Base-by-base conservation (phyloP, 2,329 filamentous ascomycete genomes). In the Neonectria ditissima region DNA sequence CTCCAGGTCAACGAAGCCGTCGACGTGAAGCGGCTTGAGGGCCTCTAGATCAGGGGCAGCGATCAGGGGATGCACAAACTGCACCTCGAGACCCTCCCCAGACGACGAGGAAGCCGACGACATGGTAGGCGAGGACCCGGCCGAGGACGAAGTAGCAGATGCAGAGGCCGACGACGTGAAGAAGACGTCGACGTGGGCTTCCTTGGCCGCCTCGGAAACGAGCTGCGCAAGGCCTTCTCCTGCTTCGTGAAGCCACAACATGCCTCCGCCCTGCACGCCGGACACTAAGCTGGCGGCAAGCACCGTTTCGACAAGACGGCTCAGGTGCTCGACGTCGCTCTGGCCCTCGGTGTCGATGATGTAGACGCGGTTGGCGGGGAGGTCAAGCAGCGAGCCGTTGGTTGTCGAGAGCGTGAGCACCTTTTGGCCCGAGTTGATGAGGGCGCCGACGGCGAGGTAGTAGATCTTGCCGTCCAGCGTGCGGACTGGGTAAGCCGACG, bases 41-140 rank as follows among this genome's bases (percentile, higher is more conserved):
- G 44, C 44, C 8, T n/a, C 44, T 24, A 48, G n/a, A 16, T 48
- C 44, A 28, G 44, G 24, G 2, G 44, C 44, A 9, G 44, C 44
- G 24, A 48, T 48, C 22, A 48, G 44, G 13, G 44, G 44, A 30
- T 48, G 44, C 22, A 48, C 44, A 8, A 48, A 48, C 24, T 48
- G 44, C 24, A 48, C 44, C 26, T 48, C 44, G 8, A 48, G 44
- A 16, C 16, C 8, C 16, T 48, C 44, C 10, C 24, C 44, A 30
- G 24, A 26, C 14, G 16, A n/a, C 4, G 44, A 48, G 0, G 44
- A 48, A 18, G 44, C 44, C 14, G 44, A 48, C 4, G 44, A 48
- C 24, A n/a, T 11, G 44, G 44, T 30, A 10, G 24, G 14, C 16
- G 24, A 26, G 2, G 44, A 48, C 1, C 14, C 24, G 4, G 44